A percentile compares a stretch with the other conserved stretches of the same genome.
phyloP scores from a whole-genome alignment of 495 filamentous ascomycete species.

The Penicillium diatomitis region DNA sequence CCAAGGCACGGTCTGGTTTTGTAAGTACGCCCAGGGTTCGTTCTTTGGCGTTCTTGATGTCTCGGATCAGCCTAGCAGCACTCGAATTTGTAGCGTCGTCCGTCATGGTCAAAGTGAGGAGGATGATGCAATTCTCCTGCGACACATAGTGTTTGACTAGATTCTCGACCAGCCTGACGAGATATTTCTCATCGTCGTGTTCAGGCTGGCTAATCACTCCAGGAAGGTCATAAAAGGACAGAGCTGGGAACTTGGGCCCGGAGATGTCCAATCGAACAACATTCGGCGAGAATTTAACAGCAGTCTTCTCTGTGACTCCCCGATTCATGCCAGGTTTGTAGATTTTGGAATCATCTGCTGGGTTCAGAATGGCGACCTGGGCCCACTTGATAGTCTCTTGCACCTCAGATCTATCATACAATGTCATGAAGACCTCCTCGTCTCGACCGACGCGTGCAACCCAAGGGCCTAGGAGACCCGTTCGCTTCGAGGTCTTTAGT shows the following conservation, averaged over 20 bases:
- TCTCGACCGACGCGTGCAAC: conserved; percentile 20
- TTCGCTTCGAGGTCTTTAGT: conserved; percentile 4
- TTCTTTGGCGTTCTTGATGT: conserved; percentile 42
- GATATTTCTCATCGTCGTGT: conserved; percentile 50
- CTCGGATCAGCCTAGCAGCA: conserved; percentile 53
- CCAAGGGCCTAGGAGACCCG: conserved; percentile 39
- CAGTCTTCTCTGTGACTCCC: conserved; percentile 8
- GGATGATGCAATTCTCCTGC: conserved; percentile 55
- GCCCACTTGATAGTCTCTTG: conserved; percentile 55
- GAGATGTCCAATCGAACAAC: conserved; percentile 65
- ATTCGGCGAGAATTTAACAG: conserved; percentile 70
- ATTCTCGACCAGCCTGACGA: conserved; percentile 59
- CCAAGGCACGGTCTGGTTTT: conserved; percentile 61
- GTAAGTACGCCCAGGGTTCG: conserved; percentile 72
- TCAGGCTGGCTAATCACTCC: conserved; percentile 64
- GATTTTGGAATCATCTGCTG: conserved; percentile 27
- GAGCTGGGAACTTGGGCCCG: conserved; percentile 54
- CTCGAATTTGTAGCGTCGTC: conserved; percentile 61
- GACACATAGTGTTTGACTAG: conserved; percentile 58
- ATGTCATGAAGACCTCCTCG: conserved; percentile 30
- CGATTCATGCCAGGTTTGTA: conserved; percentile 42
- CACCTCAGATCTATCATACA: conserved; percentile 40
- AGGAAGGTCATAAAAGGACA: conserved; percentile 75
- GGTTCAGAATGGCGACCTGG: conserved; percentile 65
- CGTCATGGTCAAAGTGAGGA: conserved; percentile 69